Evolutionary conservation across 192 early-diverging fungal genomes (phyloP).

Genomic region (Backusella tuberculispora): DNA sequence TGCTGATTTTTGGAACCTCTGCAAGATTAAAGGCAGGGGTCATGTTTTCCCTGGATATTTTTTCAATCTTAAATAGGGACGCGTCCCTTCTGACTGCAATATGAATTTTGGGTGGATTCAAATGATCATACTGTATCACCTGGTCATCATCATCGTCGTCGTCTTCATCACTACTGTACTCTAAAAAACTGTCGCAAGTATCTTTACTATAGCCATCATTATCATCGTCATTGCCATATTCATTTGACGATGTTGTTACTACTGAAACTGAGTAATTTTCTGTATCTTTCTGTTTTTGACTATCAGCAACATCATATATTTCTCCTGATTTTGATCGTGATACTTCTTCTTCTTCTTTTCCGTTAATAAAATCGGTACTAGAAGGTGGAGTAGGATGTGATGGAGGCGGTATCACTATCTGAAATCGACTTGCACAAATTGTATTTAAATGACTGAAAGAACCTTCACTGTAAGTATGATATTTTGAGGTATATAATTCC

Average conservation of each 20-base stretch:
- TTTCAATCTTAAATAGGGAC: constrained; percentile 21
- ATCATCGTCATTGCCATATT: neutral
- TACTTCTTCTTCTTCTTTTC: neutral
- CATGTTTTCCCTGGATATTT: constrained; percentile 9
- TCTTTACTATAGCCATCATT: neutral
- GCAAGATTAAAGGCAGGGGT: constrained; percentile 13
- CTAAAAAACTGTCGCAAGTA: neutral
- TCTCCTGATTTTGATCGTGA: neutral
- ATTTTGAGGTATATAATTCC: neutral
- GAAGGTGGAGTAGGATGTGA: neutral
- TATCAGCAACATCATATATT: too few species aligned
- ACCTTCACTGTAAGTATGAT: constrained; percentile 7
- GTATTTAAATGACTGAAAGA: neutral
- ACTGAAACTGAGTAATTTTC: neutral
- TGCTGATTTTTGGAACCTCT: constrained; percentile 12
- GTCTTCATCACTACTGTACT: constrained; percentile 2
- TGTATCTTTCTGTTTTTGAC: neutral
- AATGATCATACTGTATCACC: neutral
- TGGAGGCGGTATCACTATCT: neutral
- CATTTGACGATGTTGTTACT: neutral
- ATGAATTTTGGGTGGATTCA: constrained; percentile 14
- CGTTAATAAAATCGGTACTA: neutral
- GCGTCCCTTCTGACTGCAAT: constrained; percentile 21
- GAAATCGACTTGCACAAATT: neutral
- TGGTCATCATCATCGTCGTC: constrained; percentile 1